These are phyloP conservation scores for Isoetes engelmannii DNA, from an alignment of 83 land plant species.

Conservation along the genomic window DNA sequence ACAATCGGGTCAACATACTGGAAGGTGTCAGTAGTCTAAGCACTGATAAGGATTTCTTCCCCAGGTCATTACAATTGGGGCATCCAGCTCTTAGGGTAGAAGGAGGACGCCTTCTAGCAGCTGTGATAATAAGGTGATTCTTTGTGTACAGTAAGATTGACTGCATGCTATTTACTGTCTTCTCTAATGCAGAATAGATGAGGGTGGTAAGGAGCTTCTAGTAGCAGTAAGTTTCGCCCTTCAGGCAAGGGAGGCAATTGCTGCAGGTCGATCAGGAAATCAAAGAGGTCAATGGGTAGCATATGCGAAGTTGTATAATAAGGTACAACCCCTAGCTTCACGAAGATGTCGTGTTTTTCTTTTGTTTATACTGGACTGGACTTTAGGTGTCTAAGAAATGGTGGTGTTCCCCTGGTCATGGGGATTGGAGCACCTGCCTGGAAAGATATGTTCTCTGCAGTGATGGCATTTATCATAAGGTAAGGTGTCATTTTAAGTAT, in stretches of 20 bases:
- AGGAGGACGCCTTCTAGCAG: conserved; percentile 74
- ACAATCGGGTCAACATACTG: no score
- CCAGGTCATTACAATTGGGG: conserved; percentile 44
- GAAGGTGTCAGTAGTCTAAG: background rate
- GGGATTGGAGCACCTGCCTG: conserved; percentile 88
- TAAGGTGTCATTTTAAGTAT: conserved; percentile 11
- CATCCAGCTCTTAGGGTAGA: conserved; percentile 88
- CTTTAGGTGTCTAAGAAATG: conserved; percentile 81
- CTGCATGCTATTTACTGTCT: background rate
- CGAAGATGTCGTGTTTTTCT: background rate
- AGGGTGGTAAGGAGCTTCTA: conserved; percentile 76
- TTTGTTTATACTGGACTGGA: background rate
- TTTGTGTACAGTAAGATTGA: background rate
- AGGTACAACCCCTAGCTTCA: conserved; percentile 36
- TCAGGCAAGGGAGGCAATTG: conserved; percentile 79
- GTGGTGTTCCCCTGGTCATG: conserved; percentile 99
- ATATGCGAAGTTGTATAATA: conserved; percentile 77
- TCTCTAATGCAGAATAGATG: conserved; percentile 50
- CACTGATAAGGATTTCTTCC: background rate
- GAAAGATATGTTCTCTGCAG: conserved; percentile 84
- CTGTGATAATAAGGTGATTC: conserved; percentile 71
- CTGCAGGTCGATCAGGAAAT: conserved; percentile 62
- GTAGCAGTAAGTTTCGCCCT: conserved; percentile 89
- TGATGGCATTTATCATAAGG: conserved; percentile 93
- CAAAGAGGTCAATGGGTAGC: conserved; percentile 74